Evolutionary conservation across 129 eudicot genomes (phyloP).

Genomic region (Flaveria linearis): DNA sequence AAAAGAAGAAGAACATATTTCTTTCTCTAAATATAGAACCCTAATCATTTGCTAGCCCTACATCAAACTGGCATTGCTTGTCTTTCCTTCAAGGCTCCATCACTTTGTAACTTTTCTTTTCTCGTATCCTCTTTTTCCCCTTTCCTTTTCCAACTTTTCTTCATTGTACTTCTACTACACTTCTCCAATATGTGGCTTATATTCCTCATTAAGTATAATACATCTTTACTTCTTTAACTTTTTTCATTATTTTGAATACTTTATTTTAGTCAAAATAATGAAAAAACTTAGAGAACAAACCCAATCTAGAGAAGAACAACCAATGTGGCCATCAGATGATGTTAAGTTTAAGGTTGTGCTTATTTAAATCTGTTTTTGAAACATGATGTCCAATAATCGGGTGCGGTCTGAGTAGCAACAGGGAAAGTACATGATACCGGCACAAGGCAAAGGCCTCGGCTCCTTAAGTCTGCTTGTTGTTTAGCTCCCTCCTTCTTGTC

Average conservation of each 20-base stretch:
- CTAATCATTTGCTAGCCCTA: conserved; percentile 47
- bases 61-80: conserved; percentile 58
- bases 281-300: conserved; percentile 33
- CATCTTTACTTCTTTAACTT: conserved; percentile 23
- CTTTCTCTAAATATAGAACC: conserved; percentile 29
- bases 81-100: conserved; percentile 37
- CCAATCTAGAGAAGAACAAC: conserved; percentile 2
- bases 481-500: conserved; percentile 44
- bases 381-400: conserved; percentile 86
- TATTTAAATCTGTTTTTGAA: conserved; percentile 74
- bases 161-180: conserved; percentile 40
- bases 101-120: conserved; percentile 36
- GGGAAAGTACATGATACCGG: conserved; percentile 92
- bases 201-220: conserved; percentile 14
- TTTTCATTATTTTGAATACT: conserved; percentile 37
- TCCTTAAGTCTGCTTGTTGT: conserved; percentile 52
- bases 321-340: not conserved
- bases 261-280: conserved; percentile 33
- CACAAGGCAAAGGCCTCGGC: conserved; percentile 89
- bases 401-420: conserved; percentile 59
- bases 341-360: conserved; percentile 13
- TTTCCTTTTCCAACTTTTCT: conserved; percentile 32
- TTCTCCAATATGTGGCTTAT: conserved; percentile 43
- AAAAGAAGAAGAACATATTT: not conserved
- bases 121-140: conserved; percentile 26